Evolutionary conservation across 73 alveolate species (phyloP).

Genomic region (Paramecium biaurelia): DNA sequence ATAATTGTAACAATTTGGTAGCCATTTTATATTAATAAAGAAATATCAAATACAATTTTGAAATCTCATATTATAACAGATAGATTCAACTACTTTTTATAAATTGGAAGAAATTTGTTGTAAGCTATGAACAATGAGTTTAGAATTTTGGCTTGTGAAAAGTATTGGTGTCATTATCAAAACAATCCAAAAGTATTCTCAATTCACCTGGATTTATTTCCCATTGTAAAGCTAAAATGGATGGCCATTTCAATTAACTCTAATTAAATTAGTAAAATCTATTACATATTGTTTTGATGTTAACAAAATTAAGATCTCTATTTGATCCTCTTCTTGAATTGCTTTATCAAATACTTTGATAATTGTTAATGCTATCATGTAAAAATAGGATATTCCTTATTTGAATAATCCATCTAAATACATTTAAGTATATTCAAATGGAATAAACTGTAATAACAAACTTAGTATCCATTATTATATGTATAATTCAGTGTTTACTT

Average conservation of each 20-base stretch:
- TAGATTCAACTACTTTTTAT: background rate
- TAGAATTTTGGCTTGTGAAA: background rate
- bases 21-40: background rate
- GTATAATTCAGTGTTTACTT: background rate
- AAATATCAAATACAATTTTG: no score
- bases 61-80: background rate
- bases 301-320: background rate
- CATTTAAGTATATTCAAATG: constrained; percentile 12
- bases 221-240: constrained; percentile 1
- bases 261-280: background rate
- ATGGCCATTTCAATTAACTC: constrained; percentile 30
- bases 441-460: constrained; percentile 1
- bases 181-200: constrained; percentile 15
- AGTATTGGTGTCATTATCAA: background rate
- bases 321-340: background rate
- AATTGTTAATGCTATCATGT: constrained; percentile 3
- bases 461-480: constrained; percentile 3
- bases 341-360: background rate
- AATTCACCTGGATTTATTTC: background rate
- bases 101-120: background rate
- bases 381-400: constrained; percentile 10
- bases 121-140: background rate
- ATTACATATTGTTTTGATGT: constrained; percentile 10
- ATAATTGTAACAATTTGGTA: background rate
- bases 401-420: constrained; percentile 25